These are phyloP conservation scores for Tetrahymena borealis DNA, from an alignment of 73 alveolate genomes.

Conservation along the genomic window DNA sequence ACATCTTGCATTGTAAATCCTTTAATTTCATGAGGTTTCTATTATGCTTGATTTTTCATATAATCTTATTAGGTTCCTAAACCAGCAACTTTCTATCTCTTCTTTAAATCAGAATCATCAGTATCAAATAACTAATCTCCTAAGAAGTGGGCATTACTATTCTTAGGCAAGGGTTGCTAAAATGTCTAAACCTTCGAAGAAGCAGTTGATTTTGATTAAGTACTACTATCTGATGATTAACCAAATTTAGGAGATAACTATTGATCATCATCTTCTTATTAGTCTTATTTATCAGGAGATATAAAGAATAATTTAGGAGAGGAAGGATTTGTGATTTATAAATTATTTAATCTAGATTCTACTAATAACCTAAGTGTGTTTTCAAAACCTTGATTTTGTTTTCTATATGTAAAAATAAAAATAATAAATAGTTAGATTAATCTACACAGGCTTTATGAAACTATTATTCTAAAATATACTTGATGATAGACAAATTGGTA, in stretches of 20 bases:
- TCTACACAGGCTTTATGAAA: background rate
- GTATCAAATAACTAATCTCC: background rate
- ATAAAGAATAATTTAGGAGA: background rate
- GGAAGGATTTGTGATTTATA: background rate
- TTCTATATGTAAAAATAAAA: background rate
- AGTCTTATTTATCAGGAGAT: background rate
- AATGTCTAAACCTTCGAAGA: background rate
- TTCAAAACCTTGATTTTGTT: background rate
- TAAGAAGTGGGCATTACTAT: background rate
- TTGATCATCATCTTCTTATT: background rate
- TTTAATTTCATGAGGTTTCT: background rate
- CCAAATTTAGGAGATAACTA: background rate
- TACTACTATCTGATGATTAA: background rate
- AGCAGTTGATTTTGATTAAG: background rate
- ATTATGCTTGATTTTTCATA: background rate
- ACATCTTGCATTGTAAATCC: constrained; percentile 11
- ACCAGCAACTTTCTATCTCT: background rate
- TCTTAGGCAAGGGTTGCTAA: background rate
- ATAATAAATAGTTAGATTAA: background rate
- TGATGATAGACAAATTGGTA: background rate
- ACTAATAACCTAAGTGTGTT: background rate
- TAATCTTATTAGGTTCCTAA: background rate
- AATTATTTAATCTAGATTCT: background rate
- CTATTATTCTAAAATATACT: background rate
- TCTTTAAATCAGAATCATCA: background rate